Evolutionary conservation across 257 asterid genomes (phyloP).

Genomic region (Leonotis leonurus): DNA sequence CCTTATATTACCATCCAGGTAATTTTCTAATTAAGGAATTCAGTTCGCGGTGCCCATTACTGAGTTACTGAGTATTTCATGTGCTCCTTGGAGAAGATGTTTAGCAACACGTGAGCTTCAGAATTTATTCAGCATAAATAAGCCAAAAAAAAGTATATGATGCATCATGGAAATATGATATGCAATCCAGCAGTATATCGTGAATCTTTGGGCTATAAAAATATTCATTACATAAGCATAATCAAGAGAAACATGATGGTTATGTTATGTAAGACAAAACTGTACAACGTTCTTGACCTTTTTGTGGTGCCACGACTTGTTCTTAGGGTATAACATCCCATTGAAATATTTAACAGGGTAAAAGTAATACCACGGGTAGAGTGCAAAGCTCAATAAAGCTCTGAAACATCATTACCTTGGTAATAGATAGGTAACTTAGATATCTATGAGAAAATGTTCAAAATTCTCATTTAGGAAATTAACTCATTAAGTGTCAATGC

Average conservation of each 20-base stretch:
- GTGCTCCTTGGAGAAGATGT: not conserved
- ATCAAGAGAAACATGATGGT: not conserved
- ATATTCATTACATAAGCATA: not conserved
- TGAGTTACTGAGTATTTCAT: not conserved
- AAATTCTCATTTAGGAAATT: not conserved
- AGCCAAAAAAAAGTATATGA: too few species aligned
- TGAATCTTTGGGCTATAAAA: not conserved
- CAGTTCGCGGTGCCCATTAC: too few species aligned
- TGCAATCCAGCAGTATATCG: not conserved
- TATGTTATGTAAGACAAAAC: not conserved
- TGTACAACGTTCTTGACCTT: constrained; percentile 10
- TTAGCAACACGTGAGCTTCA: constrained; percentile 1
- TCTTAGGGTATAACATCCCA: not conserved
- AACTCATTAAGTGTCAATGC: not conserved
- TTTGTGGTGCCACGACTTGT: constrained; percentile 4
- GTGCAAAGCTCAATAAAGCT: not conserved
- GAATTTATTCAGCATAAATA: not conserved
- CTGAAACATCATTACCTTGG: too few species aligned
- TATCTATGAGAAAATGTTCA: not conserved
- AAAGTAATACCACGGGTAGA: not conserved
- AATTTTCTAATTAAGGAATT: too few species aligned
- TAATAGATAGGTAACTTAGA: too few species aligned
- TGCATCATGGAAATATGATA: not conserved
- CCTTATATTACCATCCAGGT: not conserved
- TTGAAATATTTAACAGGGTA: too few species aligned